A percentile compares a stretch with the other conserved stretches of the same genome.
Evolutionary conservation across 257 asterid genomes (phyloP).

Genomic region (Ocimum tenuiflorum): DNA sequence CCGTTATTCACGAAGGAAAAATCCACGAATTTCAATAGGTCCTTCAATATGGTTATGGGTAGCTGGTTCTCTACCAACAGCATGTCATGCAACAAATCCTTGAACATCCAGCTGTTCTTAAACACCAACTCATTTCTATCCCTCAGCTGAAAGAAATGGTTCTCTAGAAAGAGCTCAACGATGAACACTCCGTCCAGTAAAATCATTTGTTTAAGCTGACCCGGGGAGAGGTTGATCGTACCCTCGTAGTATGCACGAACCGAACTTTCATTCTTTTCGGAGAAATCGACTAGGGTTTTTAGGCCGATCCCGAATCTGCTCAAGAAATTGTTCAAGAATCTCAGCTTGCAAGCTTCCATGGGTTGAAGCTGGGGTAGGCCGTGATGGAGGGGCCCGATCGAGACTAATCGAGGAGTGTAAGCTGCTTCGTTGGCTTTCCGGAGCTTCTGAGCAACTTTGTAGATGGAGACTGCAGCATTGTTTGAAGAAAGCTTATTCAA

Average conservation of each 20-base stretch:
- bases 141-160: constrained; percentile 9
- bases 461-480: constrained; percentile 22
- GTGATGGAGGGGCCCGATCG: constrained; percentile 26
- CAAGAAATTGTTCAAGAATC: constrained; percentile 24
- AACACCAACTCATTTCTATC: too few species aligned
- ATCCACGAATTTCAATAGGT: constrained; percentile 2
- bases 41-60: constrained; percentile 12
- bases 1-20: background rate
- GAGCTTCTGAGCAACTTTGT: constrained; percentile 24
- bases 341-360: constrained; percentile 28
- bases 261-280: background rate
- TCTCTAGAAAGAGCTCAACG: too few species aligned
- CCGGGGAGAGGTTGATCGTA: background rate
- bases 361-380: constrained; percentile 10
- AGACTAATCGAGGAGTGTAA: too few species aligned
- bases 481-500: background rate
- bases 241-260: constrained; percentile 21
- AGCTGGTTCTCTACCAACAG: constrained; percentile 35
- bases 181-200: constrained; percentile 26
- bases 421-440: too few species aligned
- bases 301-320: constrained; percentile 7
- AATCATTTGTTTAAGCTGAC: background rate
- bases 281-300: constrained; percentile 10
- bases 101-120: too few species aligned
- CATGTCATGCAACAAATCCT: too few species aligned